Conservation (phyloP, 768 basidiomycete genomes). For the Heimioporus sp. region DNA sequence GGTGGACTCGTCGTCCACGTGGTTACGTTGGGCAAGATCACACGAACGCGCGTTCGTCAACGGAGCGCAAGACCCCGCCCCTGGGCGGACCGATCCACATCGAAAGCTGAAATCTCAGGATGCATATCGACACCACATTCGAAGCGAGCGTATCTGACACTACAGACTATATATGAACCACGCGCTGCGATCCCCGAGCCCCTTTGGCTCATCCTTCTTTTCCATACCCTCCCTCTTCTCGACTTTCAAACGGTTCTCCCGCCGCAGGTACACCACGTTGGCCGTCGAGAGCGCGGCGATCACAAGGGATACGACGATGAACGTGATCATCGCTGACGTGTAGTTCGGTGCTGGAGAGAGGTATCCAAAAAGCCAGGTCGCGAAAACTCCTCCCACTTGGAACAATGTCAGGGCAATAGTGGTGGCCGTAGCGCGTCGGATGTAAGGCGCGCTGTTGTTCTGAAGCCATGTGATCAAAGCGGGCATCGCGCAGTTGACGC, state of each 20-base stretch:
- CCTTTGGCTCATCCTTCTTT: conserved; percentile 46
- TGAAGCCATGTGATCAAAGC: no score
- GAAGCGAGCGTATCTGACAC: not conserved
- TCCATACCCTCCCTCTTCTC: conserved; percentile 29
- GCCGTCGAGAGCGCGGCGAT: conserved; percentile 35
- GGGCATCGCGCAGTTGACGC: no score
- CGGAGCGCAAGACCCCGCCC: no score
- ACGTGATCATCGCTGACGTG: conserved; percentile 41
- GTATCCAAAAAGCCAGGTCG: conserved; percentile 56
- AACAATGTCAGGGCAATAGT: conserved; percentile 53
- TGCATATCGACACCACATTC: no score
- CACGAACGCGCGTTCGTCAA: no score
- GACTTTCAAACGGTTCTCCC: conserved; percentile 47
- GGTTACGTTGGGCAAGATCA: no score
- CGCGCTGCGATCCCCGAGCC: no score
- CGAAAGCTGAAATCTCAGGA: no score
- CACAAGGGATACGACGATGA: conserved; percentile 36
- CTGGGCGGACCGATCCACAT: no score
- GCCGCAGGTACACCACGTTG: conserved; percentile 41
- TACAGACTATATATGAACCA: conserved; percentile 57
- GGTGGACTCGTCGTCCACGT: no score
- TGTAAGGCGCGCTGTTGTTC: no score
- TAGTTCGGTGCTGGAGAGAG: conserved; percentile 51
- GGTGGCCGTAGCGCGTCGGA: conserved; percentile 55
- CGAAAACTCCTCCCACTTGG: conserved; percentile 56